These are phyloP conservation scores for Leccinum cinnamomeum DNA, from an alignment of 1,284 basidiomycete species.

Conservation along the genomic window DNA sequence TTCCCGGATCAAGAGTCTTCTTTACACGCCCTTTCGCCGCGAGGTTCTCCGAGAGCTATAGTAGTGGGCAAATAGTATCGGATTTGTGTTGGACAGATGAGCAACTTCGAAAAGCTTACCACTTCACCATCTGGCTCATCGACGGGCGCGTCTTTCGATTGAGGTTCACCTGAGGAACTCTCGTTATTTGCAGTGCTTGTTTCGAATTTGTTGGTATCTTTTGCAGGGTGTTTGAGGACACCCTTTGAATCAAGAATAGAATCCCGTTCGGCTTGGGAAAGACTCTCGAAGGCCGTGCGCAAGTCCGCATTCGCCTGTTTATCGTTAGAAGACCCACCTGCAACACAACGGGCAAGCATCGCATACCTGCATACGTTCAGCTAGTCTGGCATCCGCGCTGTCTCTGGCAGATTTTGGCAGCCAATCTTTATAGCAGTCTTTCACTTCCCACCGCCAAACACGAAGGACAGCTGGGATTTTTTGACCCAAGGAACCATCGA, in stretches of 20 bases:
- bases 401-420: slow-evolving; percentile 70
- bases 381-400: slow-evolving; percentile 59
- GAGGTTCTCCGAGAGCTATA: slow-evolving; percentile 23
- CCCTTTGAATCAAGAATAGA: slow-evolving; percentile 55
- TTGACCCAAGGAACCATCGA: slow-evolving; percentile 50
- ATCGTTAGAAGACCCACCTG: slow-evolving; percentile 3
- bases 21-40: slow-evolving; percentile 41
- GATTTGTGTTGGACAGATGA: neutral
- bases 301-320: slow-evolving; percentile 62
- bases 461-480: slow-evolving; percentile 61
- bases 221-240: slow-evolving; percentile 39
- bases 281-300: slow-evolving; percentile 49
- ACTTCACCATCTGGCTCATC: slow-evolving; percentile 38
- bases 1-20: slow-evolving; percentile 57
- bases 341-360: neutral
- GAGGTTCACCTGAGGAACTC: slow-evolving; percentile 7
- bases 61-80: neutral
- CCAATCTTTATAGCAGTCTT: slow-evolving; percentile 55
- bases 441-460: slow-evolving; percentile 90
- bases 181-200: slow-evolving; percentile 8
- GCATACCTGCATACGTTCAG: slow-evolving; percentile 67
- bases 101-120: slow-evolving; percentile 20
- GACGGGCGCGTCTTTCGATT: slow-evolving; percentile 29
- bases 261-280: slow-evolving; percentile 56
- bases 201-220: slow-evolving; percentile 38